phyloP scores from a whole-genome alignment of 2,329 filamentous ascomycete species.

The Fusarium pseudograminearum region DNA sequence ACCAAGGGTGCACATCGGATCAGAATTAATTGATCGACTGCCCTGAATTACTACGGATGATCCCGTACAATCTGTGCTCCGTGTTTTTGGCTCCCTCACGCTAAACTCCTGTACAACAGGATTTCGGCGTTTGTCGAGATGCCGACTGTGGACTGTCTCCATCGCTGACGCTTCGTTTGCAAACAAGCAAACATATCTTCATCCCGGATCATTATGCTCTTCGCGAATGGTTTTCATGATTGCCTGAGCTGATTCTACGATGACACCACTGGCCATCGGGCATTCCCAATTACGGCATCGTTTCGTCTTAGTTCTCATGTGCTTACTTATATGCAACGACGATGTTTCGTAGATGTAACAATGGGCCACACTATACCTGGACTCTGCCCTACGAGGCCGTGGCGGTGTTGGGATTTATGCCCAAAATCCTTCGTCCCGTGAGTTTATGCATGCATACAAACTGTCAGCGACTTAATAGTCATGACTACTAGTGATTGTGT shows the following conservation, averaged over 20 bases:
- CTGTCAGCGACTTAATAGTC: conserved; percentile 14
- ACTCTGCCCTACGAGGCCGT: conserved; percentile 30
- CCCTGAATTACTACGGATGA: background rate
- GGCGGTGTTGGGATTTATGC: conserved; percentile 16
- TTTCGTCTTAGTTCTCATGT: conserved; percentile 2
- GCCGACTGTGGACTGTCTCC: conserved; percentile 12
- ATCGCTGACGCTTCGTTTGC: conserved; percentile 22
- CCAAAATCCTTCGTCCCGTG: conserved; percentile 10
- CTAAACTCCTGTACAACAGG: background rate
- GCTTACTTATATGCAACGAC: conserved; percentile 27
- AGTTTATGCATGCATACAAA: conserved; percentile 7
- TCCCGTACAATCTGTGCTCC: conserved; percentile 10
- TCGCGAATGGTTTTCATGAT: conserved; percentile 1
- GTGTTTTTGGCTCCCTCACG: conserved; percentile 32
- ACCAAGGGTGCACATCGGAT: conserved; percentile 3
- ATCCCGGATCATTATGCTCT: conserved; percentile 1
- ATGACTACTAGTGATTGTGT: background rate
- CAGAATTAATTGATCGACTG: background rate
- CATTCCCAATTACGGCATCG: conserved; percentile 20
- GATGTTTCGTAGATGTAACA: conserved; percentile 15
- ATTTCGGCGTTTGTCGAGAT: conserved; percentile 10
- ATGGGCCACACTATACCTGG: conserved; percentile 3
- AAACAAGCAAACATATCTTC: conserved; percentile 17
- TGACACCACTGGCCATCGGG: conserved; percentile 22
- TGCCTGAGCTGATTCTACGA: conserved; percentile 7